Conservation (phyloP, 2,329 filamentous ascomycete genomes). For the Fusarium agapanthi region DNA sequence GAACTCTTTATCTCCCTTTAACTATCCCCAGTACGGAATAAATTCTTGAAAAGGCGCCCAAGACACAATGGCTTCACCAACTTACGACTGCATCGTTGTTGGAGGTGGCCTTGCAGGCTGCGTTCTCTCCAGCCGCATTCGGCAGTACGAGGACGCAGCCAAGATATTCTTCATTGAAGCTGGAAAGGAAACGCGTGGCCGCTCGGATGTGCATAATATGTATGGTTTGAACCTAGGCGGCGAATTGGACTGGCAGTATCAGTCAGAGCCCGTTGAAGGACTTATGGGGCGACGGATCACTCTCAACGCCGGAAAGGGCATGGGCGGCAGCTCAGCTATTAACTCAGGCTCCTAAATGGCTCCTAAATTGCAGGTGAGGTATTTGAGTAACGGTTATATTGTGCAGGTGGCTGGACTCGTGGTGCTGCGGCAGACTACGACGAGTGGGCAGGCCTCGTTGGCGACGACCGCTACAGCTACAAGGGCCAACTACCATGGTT, state of each 20-base stretch:
- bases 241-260: constrained; percentile 49
- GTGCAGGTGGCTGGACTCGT: constrained; percentile 52
- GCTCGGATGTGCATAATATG: constrained; percentile 29
- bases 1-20: not conserved
- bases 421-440: constrained; percentile 56
- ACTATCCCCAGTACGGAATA: not conserved
- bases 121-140: constrained; percentile 46
- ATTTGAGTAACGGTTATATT: not conserved
- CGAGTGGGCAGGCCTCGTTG: constrained; percentile 49
- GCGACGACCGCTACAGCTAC: constrained; percentile 56
- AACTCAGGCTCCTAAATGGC: constrained; percentile 46
- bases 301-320: constrained; percentile 48
- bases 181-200: constrained; percentile 41
- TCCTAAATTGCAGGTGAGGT: fast-evolving
- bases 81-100: constrained; percentile 44
- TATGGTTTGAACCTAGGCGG: constrained; percentile 41
- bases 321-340: constrained; percentile 52
- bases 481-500: constrained; percentile 57
- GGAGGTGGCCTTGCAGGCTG: constrained; percentile 47
- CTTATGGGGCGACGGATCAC: constrained; percentile 38
- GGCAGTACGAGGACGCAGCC: constrained; percentile 20
- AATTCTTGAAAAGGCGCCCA: fast-evolving
- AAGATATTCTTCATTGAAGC: constrained; percentile 52
- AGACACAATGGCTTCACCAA: not conserved
- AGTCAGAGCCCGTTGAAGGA: constrained; percentile 43